Conservation (phyloP, 148 eudicot genomes). For the Camellia granthamiana region DNA sequence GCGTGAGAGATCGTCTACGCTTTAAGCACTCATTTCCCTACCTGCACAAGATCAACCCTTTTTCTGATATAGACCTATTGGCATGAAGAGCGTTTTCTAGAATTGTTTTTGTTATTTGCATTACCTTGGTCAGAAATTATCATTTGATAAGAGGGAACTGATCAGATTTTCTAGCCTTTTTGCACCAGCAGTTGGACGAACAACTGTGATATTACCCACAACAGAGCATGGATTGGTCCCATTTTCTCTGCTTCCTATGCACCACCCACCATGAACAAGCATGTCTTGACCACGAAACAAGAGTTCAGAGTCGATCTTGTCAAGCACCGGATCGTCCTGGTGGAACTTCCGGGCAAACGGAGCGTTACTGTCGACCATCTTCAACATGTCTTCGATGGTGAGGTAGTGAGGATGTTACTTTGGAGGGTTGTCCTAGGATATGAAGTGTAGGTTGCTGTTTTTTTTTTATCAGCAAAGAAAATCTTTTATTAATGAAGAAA, state of each 20-base stretch:
- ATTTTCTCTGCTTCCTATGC: slow-evolving; percentile 41
- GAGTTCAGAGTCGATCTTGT: slow-evolving; percentile 44
- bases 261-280: slow-evolving; percentile 63
- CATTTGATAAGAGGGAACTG: slow-evolving; percentile 33
- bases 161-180: slow-evolving; percentile 42
- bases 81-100: neutral
- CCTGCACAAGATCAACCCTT: neutral
- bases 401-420: slow-evolving; percentile 59
- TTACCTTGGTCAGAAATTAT: slow-evolving; percentile 36
- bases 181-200: slow-evolving; percentile 44
- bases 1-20: neutral
- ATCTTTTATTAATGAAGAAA: too few relatives aligned
- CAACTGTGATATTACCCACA: slow-evolving; percentile 36
- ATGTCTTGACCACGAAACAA: slow-evolving; percentile 37
- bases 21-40: neutral
- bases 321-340: slow-evolving; percentile 46
- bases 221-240: slow-evolving; percentile 49
- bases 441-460: slow-evolving; percentile 57
- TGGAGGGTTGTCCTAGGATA: slow-evolving; percentile 59
- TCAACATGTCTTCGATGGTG: slow-evolving; percentile 31
- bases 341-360: slow-evolving; percentile 56
- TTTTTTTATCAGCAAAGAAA: neutral
- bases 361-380: slow-evolving; percentile 49
- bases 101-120: slow-evolving; percentile 27
- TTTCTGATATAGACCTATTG: neutral